Base-by-base conservation (phyloP, 1,284 basidiomycete species). In the Cryptococcus sp. region DNA sequence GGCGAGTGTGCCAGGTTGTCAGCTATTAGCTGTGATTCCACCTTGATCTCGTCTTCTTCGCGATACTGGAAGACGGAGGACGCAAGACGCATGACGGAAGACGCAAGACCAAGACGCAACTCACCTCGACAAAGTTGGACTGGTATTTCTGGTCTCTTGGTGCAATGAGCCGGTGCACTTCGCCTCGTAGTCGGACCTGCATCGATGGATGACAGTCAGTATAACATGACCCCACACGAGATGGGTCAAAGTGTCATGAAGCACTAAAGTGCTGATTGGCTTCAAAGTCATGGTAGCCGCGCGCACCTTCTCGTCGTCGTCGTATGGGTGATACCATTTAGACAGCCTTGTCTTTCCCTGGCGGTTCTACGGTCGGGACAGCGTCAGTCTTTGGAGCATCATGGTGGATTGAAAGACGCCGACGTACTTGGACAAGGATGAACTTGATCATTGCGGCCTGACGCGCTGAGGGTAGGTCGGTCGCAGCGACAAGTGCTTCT, bases 91-190 rank as follows among this genome's bases (percentile, higher is more conserved):
- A n/a, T n/a, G n/a, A n/a, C n/a, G n/a, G n/a, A n/a, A n/a, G n/a
- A n/a, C n/a, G 5, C 35, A 48, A 44, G 31, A 27, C 22, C 35
- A 42, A 40, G 48, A 23, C n/a, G 45, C 11, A 6, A 68, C 86
- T 56, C 65, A 95, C 94, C 85, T 99, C 95, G 51, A 98, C 94
- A 75, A 99, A 99, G 79, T 99, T 99, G 58, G 92, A 95, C 78
- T 99, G 96, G 68, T 97, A 95, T 79, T 97, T 97, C 82, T 97
- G 94, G 78, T 99, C 95, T 64, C 95, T 81, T n/a, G 94, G 93
- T 0, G 95, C 95, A 19, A 99, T 90, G 61, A 98, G 79, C 45
- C 95, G 84, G 76, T 98, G 95, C 1, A 99, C 94, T 77, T 99
- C 95, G 22, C 93, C 94, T 41, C 93, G 85, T 56, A 98, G 82